Evolutionary conservation across 1,284 basidiomycete species (phyloP).

Genomic region (Butyriboletus appendiculatus): DNA sequence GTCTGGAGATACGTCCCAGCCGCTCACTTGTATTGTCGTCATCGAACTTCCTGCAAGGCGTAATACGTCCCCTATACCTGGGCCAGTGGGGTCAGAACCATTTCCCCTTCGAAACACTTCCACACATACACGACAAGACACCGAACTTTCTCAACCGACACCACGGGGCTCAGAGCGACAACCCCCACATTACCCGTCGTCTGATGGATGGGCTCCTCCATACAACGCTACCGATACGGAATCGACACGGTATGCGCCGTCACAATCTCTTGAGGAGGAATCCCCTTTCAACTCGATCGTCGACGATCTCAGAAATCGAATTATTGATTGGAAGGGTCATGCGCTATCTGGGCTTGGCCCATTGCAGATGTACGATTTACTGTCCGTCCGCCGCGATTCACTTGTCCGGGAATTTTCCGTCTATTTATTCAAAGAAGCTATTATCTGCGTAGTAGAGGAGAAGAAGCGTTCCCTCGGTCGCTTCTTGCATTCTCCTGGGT

Average conservation of each 20-base stretch:
- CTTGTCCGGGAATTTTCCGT: constrained; percentile 91
- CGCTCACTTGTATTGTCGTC: constrained; percentile 87
- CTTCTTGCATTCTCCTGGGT: constrained; percentile 60
- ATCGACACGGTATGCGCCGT: constrained; percentile 26
- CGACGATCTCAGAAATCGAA: constrained; percentile 83
- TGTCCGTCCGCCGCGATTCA: constrained; percentile 85
- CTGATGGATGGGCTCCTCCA: constrained; percentile 36
- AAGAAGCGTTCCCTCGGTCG: constrained; percentile 79
- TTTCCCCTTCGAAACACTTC: constrained; percentile 35
- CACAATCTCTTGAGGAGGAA: constrained; percentile 47
- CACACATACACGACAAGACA: constrained; percentile 36
- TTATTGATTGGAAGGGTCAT: constrained; percentile 94
- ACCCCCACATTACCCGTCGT: constrained; percentile 34
- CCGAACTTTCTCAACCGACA: constrained; percentile 35
- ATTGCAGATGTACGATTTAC: constrained; percentile 88
- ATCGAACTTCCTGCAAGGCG: constrained; percentile 85
- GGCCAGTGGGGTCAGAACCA: constrained; percentile 54
- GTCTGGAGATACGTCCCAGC: constrained; percentile 70
- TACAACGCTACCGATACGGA: constrained; percentile 24
- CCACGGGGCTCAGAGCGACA: constrained; percentile 24
- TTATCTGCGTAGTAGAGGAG: constrained; percentile 96
- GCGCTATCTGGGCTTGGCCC: constrained; percentile 84
- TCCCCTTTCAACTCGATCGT: constrained; percentile 80
- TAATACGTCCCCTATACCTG: constrained; percentile 53
- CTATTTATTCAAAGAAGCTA: constrained; percentile 95